Conservation (phyloP, 2,329 filamentous ascomycete species). For the Nothopassalora personata region DNA sequence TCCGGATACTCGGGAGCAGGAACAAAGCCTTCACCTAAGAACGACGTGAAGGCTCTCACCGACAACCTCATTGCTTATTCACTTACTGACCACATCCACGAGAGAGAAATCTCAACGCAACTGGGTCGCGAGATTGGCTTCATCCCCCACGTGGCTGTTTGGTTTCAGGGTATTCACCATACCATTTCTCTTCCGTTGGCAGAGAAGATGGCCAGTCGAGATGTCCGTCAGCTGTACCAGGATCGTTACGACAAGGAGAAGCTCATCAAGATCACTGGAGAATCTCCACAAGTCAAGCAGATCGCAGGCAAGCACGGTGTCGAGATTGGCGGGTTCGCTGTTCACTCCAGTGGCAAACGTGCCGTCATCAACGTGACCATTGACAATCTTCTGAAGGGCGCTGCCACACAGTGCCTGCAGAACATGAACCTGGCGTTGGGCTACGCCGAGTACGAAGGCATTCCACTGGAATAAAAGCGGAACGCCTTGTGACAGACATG, state of each 20-base stretch:
- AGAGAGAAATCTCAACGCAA: slow-evolving; percentile 79
- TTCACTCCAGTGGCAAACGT: slow-evolving; percentile 80
- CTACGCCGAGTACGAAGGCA: slow-evolving; percentile 83
- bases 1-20: slow-evolving; percentile 93
- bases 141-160: slow-evolving; percentile 88
- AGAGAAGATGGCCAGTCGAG: slow-evolving; percentile 79
- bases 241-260: slow-evolving; percentile 94
- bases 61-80: slow-evolving; percentile 91
- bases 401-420: slow-evolving; percentile 87
- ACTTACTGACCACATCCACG: slow-evolving; percentile 89
- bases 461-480: slow-evolving; percentile 52
- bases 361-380: slow-evolving; percentile 94
- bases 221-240: slow-evolving; percentile 91
- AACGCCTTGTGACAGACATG: not conserved
- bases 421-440: slow-evolving; percentile 93
- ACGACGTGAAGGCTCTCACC: slow-evolving; percentile 74
- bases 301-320: slow-evolving; percentile 82
- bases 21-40: slow-evolving; percentile 90
- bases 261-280: slow-evolving; percentile 85
- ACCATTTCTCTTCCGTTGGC: slow-evolving; percentile 86
- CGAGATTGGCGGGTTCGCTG: slow-evolving; percentile 93
- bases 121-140: slow-evolving; percentile 73
- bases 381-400: slow-evolving; percentile 89
- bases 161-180: slow-evolving; percentile 94
- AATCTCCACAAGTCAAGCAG: slow-evolving; percentile 77